phyloP scores from a whole-genome alignment of 345 rosid species.

The Acer yangbiense region DNA sequence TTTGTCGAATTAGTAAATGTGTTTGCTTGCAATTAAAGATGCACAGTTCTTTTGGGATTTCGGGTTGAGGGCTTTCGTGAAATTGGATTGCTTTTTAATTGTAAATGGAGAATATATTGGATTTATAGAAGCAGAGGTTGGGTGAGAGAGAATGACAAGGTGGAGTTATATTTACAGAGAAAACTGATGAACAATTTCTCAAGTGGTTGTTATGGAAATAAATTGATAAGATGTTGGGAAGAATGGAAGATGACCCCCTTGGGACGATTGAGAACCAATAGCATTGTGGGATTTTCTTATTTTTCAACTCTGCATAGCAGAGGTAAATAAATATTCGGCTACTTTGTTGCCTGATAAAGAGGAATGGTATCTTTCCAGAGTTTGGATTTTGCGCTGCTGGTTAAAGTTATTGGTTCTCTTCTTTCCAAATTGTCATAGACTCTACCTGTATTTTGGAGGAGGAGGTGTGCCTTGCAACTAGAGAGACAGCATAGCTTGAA shows the following conservation, averaged over 20 bases:
- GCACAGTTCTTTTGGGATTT: no score
- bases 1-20: background rate
- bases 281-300: background rate
- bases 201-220: no score
- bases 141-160: background rate
- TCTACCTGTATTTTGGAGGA: no score
- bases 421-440: no score
- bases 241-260: no score
- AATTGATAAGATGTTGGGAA: no score
- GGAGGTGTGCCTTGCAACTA: background rate
- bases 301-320: background rate
- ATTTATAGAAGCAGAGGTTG: background rate
- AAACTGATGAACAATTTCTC: no score
- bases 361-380: background rate
- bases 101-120: no score
- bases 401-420: background rate
- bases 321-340: background rate
- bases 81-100: no score
- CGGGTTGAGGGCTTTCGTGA: no score
- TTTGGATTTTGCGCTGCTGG: background rate
- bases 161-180: no score
- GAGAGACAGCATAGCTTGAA: background rate
- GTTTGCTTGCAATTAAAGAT: background rate
- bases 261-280: no score
- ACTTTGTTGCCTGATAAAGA: background rate